Percentiles rank a stretch among this genome's conserved stretches.
Conservation (phyloP, 257 asterid species). For the Solanum gandarillasii region DNA sequence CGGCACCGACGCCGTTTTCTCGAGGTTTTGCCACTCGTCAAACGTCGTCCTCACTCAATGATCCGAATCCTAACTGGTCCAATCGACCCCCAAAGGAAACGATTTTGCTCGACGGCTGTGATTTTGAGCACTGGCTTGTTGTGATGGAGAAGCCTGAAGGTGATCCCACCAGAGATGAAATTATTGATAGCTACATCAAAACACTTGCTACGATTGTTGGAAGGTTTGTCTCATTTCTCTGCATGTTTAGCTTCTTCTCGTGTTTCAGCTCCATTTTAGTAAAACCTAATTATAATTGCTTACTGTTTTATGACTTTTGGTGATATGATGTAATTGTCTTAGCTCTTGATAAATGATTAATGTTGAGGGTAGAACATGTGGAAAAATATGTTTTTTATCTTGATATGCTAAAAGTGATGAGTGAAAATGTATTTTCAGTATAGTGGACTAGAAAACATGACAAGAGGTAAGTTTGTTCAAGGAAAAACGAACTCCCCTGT, state of each 20-base stretch:
- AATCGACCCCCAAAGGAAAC: slow-evolving; percentile 96
- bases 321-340: neutral
- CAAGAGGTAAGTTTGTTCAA: neutral
- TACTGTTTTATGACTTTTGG: neutral
- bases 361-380: neutral
- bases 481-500: neutral
- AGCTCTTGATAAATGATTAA: neutral
- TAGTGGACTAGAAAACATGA: neutral
- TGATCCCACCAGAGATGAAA: neutral
- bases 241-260: neutral
- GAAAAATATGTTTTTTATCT: neutral
- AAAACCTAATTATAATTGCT: neutral
- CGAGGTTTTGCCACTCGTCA: slow-evolving; percentile 57
- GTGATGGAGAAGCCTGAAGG: slow-evolving; percentile 5
- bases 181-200: neutral
- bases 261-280: neutral
- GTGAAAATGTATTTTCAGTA: neutral
- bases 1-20: slow-evolving; percentile 8
- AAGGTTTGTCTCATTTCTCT: neutral
- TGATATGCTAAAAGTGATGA: neutral
- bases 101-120: slow-evolving; percentile 14
- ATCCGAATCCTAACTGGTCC: slow-evolving; percentile 88
- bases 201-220: neutral
- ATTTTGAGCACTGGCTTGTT: slow-evolving; percentile 8
- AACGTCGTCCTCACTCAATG: slow-evolving; percentile 56